Percentiles rank a stretch among this genome's conserved stretches.
These are phyloP conservation scores for Bassia scoparia DNA, from an alignment of 148 eudicot species.

Conservation along the genomic window DNA sequence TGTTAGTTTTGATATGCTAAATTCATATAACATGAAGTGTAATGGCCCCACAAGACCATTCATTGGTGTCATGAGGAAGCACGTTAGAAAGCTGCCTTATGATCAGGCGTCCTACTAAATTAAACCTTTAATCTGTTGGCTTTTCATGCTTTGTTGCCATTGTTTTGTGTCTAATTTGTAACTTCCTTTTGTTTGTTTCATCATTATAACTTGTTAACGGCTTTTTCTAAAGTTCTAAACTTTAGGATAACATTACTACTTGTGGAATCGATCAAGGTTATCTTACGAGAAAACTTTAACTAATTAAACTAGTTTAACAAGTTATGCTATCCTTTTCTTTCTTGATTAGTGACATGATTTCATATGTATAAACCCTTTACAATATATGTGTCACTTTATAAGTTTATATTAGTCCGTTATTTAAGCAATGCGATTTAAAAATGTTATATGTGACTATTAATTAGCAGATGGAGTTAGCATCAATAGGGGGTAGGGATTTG, in stretches of 20 bases:
- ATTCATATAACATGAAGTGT: neutral
- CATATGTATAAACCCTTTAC: neutral
- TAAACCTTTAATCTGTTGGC: neutral
- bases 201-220: constrained; percentile 10
- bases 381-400: neutral
- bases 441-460: neutral
- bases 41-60: constrained; percentile 5
- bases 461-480: neutral
- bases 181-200: constrained; percentile 14
- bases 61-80: constrained; percentile 26
- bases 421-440: too few relatives aligned
- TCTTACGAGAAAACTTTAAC: too few relatives aligned
- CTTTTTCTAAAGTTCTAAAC: too few relatives aligned
- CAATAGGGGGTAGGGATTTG: neutral
- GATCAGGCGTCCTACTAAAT: constrained; percentile 17
- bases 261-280: too few relatives aligned
- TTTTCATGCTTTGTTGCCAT: constrained; percentile 7
- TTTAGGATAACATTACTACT: too few relatives aligned
- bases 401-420: too few relatives aligned
- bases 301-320: neutral
- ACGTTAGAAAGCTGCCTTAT: constrained; percentile 36
- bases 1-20: too few relatives aligned
- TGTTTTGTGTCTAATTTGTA: neutral
- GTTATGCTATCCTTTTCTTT: neutral
- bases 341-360: neutral